These are phyloP conservation scores for Metschnikowia proteae DNA, from an alignment of 805 yeast genomes.

Conservation along the genomic window DNA sequence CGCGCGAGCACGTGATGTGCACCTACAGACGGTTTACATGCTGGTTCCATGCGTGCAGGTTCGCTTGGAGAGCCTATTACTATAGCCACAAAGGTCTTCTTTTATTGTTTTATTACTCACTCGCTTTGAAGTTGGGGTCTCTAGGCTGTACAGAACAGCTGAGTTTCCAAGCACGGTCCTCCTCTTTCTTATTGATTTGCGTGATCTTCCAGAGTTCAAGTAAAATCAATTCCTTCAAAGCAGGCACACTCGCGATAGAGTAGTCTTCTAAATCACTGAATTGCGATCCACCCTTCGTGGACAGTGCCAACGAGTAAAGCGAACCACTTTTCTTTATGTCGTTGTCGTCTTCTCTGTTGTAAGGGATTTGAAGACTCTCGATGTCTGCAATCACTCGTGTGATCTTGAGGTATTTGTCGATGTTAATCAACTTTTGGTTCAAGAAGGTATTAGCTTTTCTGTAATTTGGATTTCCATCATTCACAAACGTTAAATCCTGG, in stretches of 20 bases:
- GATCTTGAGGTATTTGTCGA: constrained; percentile 68
- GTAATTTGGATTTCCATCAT: constrained; percentile 73
- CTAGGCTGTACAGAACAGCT: constrained; percentile 60
- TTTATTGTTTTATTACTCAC: neutral
- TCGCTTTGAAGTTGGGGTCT: constrained; percentile 20
- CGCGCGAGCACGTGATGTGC: neutral
- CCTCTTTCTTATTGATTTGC: constrained; percentile 54
- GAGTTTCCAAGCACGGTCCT: constrained; percentile 69
- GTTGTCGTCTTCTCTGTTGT: constrained; percentile 26
- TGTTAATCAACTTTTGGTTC: constrained; percentile 59
- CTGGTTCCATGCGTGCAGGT: neutral
- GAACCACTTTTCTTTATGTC: constrained; percentile 22
- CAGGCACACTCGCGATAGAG: constrained; percentile 38
- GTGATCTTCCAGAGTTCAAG: constrained; percentile 69
- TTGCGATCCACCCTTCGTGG: constrained; percentile 8
- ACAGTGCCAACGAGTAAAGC: constrained; percentile 17
- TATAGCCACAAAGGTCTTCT: no score
- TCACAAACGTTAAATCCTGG: constrained; percentile 77
- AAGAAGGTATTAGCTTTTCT: constrained; percentile 57
- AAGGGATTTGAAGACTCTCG: constrained; percentile 65
- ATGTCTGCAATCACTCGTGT: constrained; percentile 64
- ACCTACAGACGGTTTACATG: neutral
- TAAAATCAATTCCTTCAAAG: constrained; percentile 56
- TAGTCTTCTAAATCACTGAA: constrained; percentile 29
- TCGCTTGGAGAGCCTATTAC: no score